Percentiles rank a stretch among this genome's conserved stretches.
These are phyloP conservation scores for Chalciporus piperatus DNA, from an alignment of 768 basidiomycete species.

Conservation along the genomic window DNA sequence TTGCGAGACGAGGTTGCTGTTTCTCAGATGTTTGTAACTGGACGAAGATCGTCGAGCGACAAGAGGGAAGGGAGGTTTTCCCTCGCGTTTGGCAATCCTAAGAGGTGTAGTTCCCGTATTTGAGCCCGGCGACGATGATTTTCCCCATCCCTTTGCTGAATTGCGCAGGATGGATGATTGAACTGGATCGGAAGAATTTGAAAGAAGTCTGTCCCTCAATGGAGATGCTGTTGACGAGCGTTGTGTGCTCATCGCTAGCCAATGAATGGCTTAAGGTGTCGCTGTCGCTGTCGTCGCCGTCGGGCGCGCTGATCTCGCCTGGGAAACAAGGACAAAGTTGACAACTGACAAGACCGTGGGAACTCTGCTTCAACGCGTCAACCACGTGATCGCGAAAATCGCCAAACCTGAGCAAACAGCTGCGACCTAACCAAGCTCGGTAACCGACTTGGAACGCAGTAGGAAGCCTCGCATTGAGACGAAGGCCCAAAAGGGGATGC, in stretches of 20 bases:
- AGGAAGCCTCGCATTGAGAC: no score
- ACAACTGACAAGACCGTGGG: slow-evolving; percentile 26
- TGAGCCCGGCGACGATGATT: slow-evolving; percentile 35
- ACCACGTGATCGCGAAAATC: slow-evolving; percentile 28
- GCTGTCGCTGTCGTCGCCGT: slow-evolving; percentile 15
- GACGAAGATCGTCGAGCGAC: slow-evolving; percentile 71
- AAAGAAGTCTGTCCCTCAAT: slow-evolving; percentile 56
- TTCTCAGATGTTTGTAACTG: slow-evolving; percentile 76
- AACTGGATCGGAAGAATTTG: slow-evolving; percentile 61
- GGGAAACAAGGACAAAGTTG: slow-evolving; percentile 5
- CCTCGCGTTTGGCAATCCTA: slow-evolving; percentile 72
- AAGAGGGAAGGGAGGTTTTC: slow-evolving; percentile 40
- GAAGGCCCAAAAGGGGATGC: no score
- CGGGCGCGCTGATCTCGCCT: slow-evolving; percentile 4
- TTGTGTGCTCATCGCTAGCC: slow-evolving; percentile 29
- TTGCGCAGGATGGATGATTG: slow-evolving; percentile 62
- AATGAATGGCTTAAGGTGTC: slow-evolving; percentile 1
- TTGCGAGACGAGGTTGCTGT: slow-evolving; percentile 78
- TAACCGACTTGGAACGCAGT: no score
- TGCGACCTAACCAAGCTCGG: no score
- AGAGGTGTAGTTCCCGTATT: slow-evolving; percentile 55
- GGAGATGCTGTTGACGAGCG: slow-evolving; percentile 39
- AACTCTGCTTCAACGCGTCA: slow-evolving; percentile 23
- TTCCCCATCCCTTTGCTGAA: slow-evolving; percentile 63
- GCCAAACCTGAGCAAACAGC: slow-evolving; percentile 18